Evolutionary conservation across 176 grass and related monocot genomes (phyloP).

Genomic region (Avena insularis): DNA sequence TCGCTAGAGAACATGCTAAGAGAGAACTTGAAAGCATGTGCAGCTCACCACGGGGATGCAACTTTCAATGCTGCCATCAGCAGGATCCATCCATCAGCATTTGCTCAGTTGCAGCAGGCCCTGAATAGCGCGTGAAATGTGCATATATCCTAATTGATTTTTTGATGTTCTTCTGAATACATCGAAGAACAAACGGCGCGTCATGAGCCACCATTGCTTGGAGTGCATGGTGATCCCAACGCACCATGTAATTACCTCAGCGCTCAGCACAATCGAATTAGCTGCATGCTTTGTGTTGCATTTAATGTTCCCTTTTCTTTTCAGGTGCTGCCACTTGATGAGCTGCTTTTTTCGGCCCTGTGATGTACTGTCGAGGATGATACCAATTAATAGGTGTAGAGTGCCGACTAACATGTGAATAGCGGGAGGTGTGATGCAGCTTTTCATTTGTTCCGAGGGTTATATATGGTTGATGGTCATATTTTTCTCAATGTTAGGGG

Average conservation of each 20-base stretch:
- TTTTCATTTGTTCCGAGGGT: slow-evolving; percentile 8
- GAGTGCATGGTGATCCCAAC: slow-evolving; percentile 32
- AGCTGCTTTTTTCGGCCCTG: not conserved
- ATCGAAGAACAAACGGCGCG: not conserved
- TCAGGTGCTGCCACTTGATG: slow-evolving; percentile 47
- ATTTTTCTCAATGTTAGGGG: slow-evolving; percentile 11
- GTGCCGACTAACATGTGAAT: slow-evolving; percentile 30
- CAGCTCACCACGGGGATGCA: slow-evolving; percentile 79
- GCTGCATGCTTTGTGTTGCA: not conserved
- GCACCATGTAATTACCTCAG: slow-evolving; percentile 38
- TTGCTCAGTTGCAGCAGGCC: slow-evolving; percentile 91
- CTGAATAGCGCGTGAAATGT: slow-evolving; percentile 79
- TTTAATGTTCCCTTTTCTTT: slow-evolving; percentile 31
- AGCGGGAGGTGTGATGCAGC: slow-evolving; percentile 24
- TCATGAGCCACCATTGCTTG: slow-evolving; percentile 20
- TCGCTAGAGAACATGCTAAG: slow-evolving; percentile 79
- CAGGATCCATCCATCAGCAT: slow-evolving; percentile 89
- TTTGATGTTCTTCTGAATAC: slow-evolving; percentile 38
- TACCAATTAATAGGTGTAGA: slow-evolving; percentile 29
- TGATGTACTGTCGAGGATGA: slow-evolving; percentile 24
- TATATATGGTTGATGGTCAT: not conserved
- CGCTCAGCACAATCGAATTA: not conserved
- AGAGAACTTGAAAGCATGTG: slow-evolving; percentile 93
- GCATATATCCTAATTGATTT: slow-evolving; percentile 50
- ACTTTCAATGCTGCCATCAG: slow-evolving; percentile 90